These are phyloP conservation scores for Citeromyces nyonsensis DNA, from an alignment of 805 yeast species.

Conservation along the genomic window DNA sequence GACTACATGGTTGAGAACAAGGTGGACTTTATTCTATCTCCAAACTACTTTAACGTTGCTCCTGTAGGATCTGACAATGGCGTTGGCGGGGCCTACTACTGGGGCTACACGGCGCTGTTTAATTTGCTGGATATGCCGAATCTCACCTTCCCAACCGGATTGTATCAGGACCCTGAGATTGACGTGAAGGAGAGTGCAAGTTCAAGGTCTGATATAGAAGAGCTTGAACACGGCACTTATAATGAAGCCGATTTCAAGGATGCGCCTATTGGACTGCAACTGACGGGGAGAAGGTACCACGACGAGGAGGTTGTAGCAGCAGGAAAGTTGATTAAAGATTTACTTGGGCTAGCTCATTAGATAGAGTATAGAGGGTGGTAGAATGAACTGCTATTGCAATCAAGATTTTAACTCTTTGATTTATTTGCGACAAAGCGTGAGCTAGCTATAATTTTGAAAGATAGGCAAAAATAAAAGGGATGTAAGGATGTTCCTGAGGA, in stretches of 20 bases:
- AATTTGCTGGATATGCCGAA: conserved; percentile 62
- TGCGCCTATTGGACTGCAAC: conserved; percentile 33
- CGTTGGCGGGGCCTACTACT: conserved; percentile 35
- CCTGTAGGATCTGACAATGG: conserved; percentile 38
- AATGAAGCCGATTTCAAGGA: conserved; percentile 19
- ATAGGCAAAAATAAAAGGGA: no score
- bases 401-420: no score
- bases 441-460: no score
- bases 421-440: no score
- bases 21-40: conserved; percentile 53
- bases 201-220: conserved; percentile 25
- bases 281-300: conserved; percentile 31
- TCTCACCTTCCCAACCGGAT: conserved; percentile 46
- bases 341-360: conserved; percentile 5
- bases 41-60: conserved; percentile 59
- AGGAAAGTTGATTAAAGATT: conserved; percentile 14
- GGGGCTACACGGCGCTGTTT: conserved; percentile 72
- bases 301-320: conserved; percentile 33
- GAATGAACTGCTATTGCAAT: no score
- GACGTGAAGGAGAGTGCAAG: conserved; percentile 28
- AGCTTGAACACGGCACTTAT: conserved; percentile 15
- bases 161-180: conserved; percentile 30
- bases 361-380: no score
- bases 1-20: conserved; percentile 34
- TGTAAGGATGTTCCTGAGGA: no score